Evolutionary conservation across 2,329 filamentous ascomycete species (phyloP).

Genomic region (Cytospora piceicola): DNA sequence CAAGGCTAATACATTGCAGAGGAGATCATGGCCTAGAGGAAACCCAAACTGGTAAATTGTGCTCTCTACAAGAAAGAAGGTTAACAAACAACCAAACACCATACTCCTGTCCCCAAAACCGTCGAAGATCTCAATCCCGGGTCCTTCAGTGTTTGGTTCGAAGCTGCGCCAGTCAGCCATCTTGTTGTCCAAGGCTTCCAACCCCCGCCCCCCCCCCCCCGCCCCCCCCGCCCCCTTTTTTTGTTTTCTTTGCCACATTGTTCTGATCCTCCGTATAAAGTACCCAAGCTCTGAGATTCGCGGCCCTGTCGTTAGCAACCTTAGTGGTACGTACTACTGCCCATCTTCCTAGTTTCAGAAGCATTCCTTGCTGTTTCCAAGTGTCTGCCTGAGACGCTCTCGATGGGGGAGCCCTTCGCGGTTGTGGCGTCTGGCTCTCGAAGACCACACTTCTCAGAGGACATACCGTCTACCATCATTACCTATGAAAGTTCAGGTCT

Average conservation of each 20-base stretch:
- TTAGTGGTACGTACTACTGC: not conserved
- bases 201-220: no score
- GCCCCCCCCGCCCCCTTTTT: no score
- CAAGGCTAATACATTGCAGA: no score
- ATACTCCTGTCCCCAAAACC: no score
- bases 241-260: not conserved
- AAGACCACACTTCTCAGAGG: not conserved
- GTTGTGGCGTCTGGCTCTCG: not conserved
- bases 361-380: not conserved
- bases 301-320: not conserved
- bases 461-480: not conserved
- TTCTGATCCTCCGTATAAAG: not conserved
- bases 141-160: no score
- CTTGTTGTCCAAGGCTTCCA: not conserved
- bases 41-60: no score
- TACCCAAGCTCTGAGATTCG: not conserved
- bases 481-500: not conserved
- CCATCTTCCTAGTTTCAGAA: not conserved
- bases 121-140: no score
- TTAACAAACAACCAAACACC: no score
- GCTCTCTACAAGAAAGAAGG: no score
- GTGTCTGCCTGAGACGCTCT: not conserved
- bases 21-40: no score
- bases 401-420: not conserved
- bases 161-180: not conserved